phyloP scores from a whole-genome alignment of 2,329 filamentous ascomycete species.

The Remersonia thermophila region DNA sequence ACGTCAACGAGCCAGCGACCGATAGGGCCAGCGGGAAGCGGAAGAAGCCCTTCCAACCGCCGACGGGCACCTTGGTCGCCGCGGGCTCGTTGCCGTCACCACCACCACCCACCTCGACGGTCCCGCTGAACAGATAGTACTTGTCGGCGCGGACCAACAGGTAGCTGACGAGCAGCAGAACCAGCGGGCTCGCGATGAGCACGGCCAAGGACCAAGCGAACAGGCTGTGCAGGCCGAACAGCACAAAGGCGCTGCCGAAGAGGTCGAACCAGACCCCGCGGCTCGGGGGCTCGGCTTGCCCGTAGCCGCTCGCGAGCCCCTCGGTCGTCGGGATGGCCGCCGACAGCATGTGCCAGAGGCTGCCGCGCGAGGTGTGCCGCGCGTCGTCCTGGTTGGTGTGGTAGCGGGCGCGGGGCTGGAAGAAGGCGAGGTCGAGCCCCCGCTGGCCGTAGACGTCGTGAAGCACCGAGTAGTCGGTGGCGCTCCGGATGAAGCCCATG shows the following conservation, averaged over 20 bases:
- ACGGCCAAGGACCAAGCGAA: constrained; percentile 81
- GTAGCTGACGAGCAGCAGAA: constrained; percentile 57
- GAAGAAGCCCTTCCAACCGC: constrained; percentile 72
- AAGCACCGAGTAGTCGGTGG: constrained; percentile 84
- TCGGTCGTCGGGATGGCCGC: constrained; percentile 64
- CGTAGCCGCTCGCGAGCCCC: constrained; percentile 54
- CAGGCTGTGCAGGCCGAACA: constrained; percentile 68
- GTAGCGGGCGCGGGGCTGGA: constrained; percentile 72
- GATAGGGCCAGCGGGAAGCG: constrained; percentile 67
- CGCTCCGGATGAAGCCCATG: constrained; percentile 63
- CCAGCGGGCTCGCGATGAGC: constrained; percentile 65
- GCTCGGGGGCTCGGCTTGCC: constrained; percentile 49
- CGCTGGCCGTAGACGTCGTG: constrained; percentile 65
- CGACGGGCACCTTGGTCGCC: constrained; percentile 38
- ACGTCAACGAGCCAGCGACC: constrained; percentile 44
- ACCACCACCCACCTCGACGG: constrained; percentile 34
- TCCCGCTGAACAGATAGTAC: constrained; percentile 73
- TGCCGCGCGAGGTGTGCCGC: constrained; percentile 57
- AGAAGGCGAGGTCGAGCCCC: constrained; percentile 86
- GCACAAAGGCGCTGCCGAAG: constrained; percentile 65
- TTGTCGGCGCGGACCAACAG: constrained; percentile 61
- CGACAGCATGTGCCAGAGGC: constrained; percentile 92
- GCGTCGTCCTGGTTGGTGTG: constrained; percentile 85
- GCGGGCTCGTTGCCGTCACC: constrained; percentile 45
- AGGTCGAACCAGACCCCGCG: constrained; percentile 88